phyloP scores from a whole-genome alignment of 2,329 filamentous ascomycete genomes.

The Ilyonectria mors-panacis region DNA sequence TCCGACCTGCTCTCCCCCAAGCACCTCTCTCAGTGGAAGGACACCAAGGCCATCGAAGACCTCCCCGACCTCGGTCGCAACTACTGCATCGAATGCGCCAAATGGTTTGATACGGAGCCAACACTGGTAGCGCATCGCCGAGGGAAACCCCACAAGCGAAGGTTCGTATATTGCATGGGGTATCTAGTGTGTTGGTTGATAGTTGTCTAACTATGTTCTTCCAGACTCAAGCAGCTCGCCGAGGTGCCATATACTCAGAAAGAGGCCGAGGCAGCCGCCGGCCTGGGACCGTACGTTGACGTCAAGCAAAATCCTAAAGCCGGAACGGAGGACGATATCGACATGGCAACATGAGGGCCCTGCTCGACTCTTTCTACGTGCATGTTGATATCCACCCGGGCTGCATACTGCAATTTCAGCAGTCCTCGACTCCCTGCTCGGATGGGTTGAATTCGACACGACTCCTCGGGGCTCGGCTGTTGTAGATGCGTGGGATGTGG shows the following conservation, averaged over 20 bases:
- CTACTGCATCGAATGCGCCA: conserved; percentile 95
- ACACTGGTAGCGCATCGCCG: conserved; percentile 83
- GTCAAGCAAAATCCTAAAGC: conserved; percentile 37
- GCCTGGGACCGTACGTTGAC: conserved; percentile 77
- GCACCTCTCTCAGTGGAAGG: conserved; percentile 85
- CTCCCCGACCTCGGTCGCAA: conserved; percentile 87
- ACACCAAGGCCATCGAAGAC: conserved; percentile 86
- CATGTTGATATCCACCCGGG: conserved; percentile 13
- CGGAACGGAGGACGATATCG: conserved; percentile 47
- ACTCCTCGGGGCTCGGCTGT: conserved; percentile 1
- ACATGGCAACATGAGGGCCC: conserved; percentile 52
- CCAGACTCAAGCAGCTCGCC: conserved; percentile 83
- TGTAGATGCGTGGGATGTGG: background rate
- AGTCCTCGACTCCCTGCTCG: background rate
- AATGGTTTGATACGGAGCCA: conserved; percentile 91
- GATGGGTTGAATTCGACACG: background rate
- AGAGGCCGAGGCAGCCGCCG: conserved; percentile 85
- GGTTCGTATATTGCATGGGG: conserved; percentile 57
- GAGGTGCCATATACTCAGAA: conserved; percentile 91
- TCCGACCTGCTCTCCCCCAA: conserved; percentile 83
- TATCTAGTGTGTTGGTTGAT: conserved; percentile 15
- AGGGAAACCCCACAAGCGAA: conserved; percentile 94
- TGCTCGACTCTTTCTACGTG: conserved; percentile 20
- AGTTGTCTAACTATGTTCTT: conserved; percentile 40
- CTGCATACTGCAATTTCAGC: background rate